Evolutionary conservation across 176 grass and related monocot species (phyloP), one percentile per base, ranked within the genome.

Genomic region (Bromus sterilis): DNA sequence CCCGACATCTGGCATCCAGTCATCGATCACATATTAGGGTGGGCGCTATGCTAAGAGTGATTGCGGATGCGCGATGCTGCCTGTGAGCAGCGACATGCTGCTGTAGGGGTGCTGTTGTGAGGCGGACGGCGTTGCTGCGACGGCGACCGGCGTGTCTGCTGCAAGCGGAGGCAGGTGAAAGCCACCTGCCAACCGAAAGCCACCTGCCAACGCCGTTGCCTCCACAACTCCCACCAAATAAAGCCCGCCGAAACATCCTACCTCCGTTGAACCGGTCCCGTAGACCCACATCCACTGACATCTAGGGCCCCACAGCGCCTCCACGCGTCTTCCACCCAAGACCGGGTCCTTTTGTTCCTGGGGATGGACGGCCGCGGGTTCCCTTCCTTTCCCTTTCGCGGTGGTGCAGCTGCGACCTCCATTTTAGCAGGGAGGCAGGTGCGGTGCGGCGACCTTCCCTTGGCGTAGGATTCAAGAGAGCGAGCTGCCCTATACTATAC

Each of bases 331-430:
- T 5, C 15, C 16, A 9, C 49, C 9, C 1, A 21, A 15, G 24
- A 70, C 65, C 78, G 2, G 24, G 65, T 81, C 65, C 63, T n/a
- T n/a, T n/a, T n/a, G n/a, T n/a, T n/a, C n/a, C n/a, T n/a, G n/a
- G n/a, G n/a, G n/a, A n/a, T n/a, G n/a, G n/a, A n/a, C n/a, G n/a
- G n/a, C n/a, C n/a, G n/a, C n/a, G n/a, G n/a, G n/a, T n/a, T n/a
- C n/a, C n/a, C n/a, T n/a, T n/a, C n/a, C n/a, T 41, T 10, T 20
- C 43, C 3, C 4, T 8, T 21, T 56, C 65, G 78, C 65, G 24
- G 78, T 29, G 78, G 63, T 66, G 78, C 78, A 56, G 63, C 24
- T 55, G 56, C 78, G 46, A 80, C 64, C 78, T 71, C 49, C 66
- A 58, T 81, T 71, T 42, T 21, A 73, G 40, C 42, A 29, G n/a